Base-by-base conservation (phyloP, 2,329 filamentous ascomycete genomes). In the Scedosporium boydii region DNA sequence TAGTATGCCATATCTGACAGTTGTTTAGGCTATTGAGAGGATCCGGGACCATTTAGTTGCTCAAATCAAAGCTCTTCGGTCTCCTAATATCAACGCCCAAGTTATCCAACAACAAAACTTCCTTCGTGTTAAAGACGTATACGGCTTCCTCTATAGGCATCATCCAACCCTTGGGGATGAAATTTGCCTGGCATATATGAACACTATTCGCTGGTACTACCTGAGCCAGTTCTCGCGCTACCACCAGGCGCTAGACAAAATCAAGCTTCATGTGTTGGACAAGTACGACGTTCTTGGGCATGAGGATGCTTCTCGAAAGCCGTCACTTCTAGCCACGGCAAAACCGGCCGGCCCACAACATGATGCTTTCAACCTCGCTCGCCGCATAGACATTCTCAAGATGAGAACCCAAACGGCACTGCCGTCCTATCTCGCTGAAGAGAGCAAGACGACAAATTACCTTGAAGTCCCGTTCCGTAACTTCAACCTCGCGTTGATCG, bases 191-290 rank as follows among this genome's bases (percentile, higher is more conserved):
- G 95, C 96, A 3, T 99, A 99, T 70, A 88, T 96, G 77, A 96
- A 97, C 73, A 99, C 96, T 0, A 99, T 99, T 91, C 86, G 92
- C 61, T 99, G 95, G 95, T 99, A 99, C 71, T 98, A 98, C 72
- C 77, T 89, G 61, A 95, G 89, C 67, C 91, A 97, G 72, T 99
- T 99, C 71, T 87, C 85, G 3, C 87, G 93, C 41, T 99, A 99
- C 73, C 86, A 89, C 66, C 87, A 87, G 68, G 87, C 95, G 0
- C 80, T 99, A 5, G 87, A 89, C 62, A 96, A 91, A 73, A 82
- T 99, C 64, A 93, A 90, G 70, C 74, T 98, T 2, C 92, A 97
- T 70, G 74, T 82, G 4, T 80, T 96, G 63, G 93, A 97, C 70
- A 92, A 88, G 70, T 87, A 88, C 66, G 92, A 97, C 70, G 83